These are phyloP conservation scores for Colletotrichum brevisporum DNA, from an alignment of 2,329 filamentous ascomycete genomes.

Conservation along the genomic window DNA sequence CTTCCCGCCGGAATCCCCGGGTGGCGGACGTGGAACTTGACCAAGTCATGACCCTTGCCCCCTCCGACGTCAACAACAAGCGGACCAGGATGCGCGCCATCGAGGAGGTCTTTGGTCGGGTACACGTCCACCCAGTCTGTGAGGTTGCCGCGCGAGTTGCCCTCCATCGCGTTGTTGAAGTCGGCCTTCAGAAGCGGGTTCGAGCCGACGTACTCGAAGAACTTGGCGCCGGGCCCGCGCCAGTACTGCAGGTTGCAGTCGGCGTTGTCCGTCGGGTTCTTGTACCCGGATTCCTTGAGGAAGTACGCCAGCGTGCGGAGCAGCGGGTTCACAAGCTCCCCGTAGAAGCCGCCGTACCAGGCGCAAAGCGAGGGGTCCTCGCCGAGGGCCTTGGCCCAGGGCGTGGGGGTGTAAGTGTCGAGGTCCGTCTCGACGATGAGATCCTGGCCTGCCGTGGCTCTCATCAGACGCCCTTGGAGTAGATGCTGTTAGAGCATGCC, in stretches of 20 bases:
- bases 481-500: neutral
- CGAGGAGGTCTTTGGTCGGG: conserved; percentile 45
- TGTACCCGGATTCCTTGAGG: conserved; percentile 50
- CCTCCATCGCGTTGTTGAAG: conserved; percentile 55
- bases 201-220: conserved; percentile 51
- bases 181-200: conserved; percentile 47
- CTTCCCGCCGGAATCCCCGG: conserved; percentile 44
- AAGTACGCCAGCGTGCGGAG: conserved; percentile 50
- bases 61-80: conserved; percentile 54
- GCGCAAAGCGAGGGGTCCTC: conserved; percentile 47
- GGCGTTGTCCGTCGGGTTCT: conserved; percentile 51
- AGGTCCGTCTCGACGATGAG: conserved; percentile 51
- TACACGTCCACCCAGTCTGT: conserved; percentile 51
- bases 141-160: conserved; percentile 54
- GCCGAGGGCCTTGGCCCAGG: conserved; percentile 49
- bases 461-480: conserved; percentile 50
- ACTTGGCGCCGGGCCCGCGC: conserved; percentile 44
- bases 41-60: conserved; percentile 53
- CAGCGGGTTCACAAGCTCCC: conserved; percentile 50
- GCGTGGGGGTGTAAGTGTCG: conserved; percentile 52
- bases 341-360: conserved; percentile 52
- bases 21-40: conserved; percentile 49
- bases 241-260: conserved; percentile 52
- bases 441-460: conserved; percentile 52
- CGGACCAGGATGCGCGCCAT: conserved; percentile 45